A percentile compares a stretch with the other conserved stretches of the same genome.
Conservation (phyloP, 768 basidiomycete genomes). For the Daedalea quercina region DNA sequence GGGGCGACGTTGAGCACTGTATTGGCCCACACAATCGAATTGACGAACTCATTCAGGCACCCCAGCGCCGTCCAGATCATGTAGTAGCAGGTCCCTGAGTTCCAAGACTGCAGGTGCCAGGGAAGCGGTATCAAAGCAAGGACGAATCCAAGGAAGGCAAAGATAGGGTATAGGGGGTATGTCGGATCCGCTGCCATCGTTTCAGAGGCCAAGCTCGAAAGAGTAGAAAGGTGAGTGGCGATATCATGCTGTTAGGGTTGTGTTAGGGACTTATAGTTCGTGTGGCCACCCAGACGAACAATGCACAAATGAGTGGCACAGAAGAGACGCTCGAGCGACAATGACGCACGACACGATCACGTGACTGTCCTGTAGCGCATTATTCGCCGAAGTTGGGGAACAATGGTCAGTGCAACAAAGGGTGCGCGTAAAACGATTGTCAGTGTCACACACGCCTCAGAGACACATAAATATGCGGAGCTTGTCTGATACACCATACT, state of each 20-base stretch:
- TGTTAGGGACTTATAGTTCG: neutral
- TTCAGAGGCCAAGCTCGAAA: neutral
- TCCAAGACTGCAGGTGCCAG: constrained; percentile 50
- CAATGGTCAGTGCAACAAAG: no score
- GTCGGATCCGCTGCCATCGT: constrained; percentile 17
- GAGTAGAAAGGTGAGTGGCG: neutral
- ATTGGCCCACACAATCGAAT: constrained; percentile 57
- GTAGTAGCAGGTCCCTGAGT: constrained; percentile 38
- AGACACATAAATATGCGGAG: no score
- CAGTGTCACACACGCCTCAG: no score
- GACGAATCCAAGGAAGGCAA: constrained; percentile 34
- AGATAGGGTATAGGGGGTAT: constrained; percentile 25
- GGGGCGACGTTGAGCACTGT: constrained; percentile 37
- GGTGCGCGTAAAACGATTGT: no score
- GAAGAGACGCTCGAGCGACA: neutral
- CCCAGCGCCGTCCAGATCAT: constrained; percentile 38
- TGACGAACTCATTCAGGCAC: constrained; percentile 39
- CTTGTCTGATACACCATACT: no score
- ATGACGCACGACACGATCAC: neutral
- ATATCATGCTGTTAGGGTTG: neutral
- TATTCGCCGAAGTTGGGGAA: no score
- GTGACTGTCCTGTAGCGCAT: no score
- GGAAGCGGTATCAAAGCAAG: constrained; percentile 40
- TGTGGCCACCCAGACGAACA: neutral
- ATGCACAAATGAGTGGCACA: neutral